Percentiles rank a stretch among this genome's conserved stretches.
Evolutionary conservation across 441 rosid genomes (phyloP).

Genomic region (Daphne laureola): DNA sequence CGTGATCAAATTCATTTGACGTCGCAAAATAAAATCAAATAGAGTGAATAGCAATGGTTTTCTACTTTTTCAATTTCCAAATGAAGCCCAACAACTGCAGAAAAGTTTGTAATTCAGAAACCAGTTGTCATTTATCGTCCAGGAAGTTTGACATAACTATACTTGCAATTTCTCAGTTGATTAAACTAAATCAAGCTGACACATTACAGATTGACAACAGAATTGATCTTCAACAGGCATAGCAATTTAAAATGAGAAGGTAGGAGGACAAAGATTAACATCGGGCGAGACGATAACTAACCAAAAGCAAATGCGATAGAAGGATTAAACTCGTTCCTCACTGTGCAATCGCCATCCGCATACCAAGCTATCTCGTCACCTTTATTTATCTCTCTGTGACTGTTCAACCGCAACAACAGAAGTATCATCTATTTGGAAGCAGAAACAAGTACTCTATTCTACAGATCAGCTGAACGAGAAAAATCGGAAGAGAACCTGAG

Average conservation of each 20-base stretch:
- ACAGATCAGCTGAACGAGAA: not conserved
- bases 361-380: constrained; percentile 95
- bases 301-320: constrained; percentile 77
- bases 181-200: too few species aligned
- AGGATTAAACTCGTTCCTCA: constrained; percentile 71
- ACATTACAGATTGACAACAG: too few species aligned
- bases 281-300: constrained; percentile 21
- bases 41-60: too few species aligned
- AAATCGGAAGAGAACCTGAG: constrained; percentile 46
- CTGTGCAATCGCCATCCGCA: constrained; percentile 75
- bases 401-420: constrained; percentile 16
- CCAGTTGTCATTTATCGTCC: too few species aligned
- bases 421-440: constrained; percentile 6
- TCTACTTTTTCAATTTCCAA: too few species aligned
- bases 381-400: constrained; percentile 69
- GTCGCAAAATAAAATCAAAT: too few species aligned
- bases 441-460: not conserved
- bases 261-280: not conserved
- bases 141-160: too few species aligned
- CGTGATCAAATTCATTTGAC: too few species aligned
- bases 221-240: too few species aligned
- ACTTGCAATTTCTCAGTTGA: too few species aligned
- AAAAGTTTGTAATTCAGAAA: too few species aligned
- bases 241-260: not conserved
- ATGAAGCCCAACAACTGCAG: too few species aligned